These are phyloP conservation scores for Blastocystis sp. DNA, from an alignment of 352 stramenopile genomes.

Conservation along the genomic window DNA sequence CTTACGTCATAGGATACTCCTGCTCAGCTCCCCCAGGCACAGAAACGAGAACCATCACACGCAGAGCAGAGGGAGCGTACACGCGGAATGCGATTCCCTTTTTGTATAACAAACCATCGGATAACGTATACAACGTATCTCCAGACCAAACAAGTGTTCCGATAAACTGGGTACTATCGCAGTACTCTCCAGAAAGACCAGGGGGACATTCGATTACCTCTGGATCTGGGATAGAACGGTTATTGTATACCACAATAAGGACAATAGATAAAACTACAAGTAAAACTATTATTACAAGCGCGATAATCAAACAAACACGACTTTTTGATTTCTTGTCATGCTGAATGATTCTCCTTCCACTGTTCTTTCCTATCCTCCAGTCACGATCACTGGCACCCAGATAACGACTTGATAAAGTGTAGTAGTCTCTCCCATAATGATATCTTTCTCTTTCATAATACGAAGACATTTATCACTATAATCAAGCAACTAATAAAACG, in stretches of 20 bases:
- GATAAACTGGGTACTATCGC: background rate
- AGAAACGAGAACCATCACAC: background rate
- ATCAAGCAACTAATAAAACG: background rate
- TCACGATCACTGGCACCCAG: background rate
- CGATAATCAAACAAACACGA: background rate
- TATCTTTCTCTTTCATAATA: background rate
- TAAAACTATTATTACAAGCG: background rate
- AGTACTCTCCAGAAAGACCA: slow-evolving; percentile 1
- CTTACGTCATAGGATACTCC: slow-evolving; percentile 33
- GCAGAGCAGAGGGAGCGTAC: background rate
- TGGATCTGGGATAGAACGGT: background rate
- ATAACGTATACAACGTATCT: background rate
- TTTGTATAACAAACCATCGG: background rate
- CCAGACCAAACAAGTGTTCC: background rate
- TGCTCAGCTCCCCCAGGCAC: background rate
- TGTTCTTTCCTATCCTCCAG: background rate
- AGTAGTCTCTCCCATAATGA: background rate
- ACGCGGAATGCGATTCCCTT: slow-evolving; percentile 32
- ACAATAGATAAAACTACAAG: background rate
- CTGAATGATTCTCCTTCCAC: background rate
- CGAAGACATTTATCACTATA: background rate
- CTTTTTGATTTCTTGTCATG: background rate
- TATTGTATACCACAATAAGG: background rate
- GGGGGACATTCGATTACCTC: background rate
- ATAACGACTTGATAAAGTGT: background rate